Base-by-base conservation (phyloP, 208 protist genomes). In the Sergeia podlipaevii region DNA sequence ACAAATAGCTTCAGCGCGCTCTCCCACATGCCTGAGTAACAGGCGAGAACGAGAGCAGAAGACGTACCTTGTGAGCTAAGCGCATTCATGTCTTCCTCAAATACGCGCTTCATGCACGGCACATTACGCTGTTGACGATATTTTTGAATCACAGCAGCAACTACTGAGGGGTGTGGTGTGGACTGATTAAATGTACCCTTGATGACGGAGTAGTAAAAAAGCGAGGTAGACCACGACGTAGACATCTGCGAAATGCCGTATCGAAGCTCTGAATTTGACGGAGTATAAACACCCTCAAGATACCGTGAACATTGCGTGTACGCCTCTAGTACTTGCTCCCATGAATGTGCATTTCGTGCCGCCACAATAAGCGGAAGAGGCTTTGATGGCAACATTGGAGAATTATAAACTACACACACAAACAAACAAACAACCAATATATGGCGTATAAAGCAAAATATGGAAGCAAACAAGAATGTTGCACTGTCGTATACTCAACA, bases 131-230 rank as follows among this genome's bases (percentile, higher is more conserved):
- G 59, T 7, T 57, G 39, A 50, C 82, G 81, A 58, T 75, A 90
- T 4, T 71, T 59, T 15, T 65, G 47, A 41, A 95, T 51, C 21
- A 72, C 80, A 2, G 65, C 56, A 3, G 65, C 34, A 5, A 86
- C 81, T 3, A 92, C 45, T n/a, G n/a, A n/a, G n/a, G n/a, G n/a
- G n/a, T n/a, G n/a, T n/a, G n/a, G n/a, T n/a, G n/a, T n/a, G 6
- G 50, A 53, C 15, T 32, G 58, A 13, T 80, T 63, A 4, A 79
- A 66, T 7, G 54, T 45, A 10, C 34, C 60, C 33, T 95, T 95
- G 15, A 91, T 43, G 13, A 95, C 42, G 17, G 32, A 58, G 39
- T 95, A 89, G 69, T 95, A 95, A 46, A 95, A 92, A 10, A 86
- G 49, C 4, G 81, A 82, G 4, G 68, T 71, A 45, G 72, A 34